A percentile compares a stretch with the other conserved stretches of the same genome.
Conservation (phyloP, 352 stramenopile species). For the Stramenopiles sp. region DNA sequence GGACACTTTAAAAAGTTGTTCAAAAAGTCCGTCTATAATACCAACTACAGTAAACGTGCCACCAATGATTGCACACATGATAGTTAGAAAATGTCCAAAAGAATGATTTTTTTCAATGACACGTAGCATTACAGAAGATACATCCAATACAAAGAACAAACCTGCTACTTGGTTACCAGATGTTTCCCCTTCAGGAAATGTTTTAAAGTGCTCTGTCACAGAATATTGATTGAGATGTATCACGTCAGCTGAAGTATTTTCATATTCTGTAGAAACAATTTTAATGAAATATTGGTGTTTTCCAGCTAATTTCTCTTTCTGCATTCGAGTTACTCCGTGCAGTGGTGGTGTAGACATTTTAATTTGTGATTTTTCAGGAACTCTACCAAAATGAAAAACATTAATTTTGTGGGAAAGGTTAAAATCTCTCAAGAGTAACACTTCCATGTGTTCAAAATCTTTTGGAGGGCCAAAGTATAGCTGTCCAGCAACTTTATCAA, state of each 20-base stretch:
- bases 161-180: constrained; percentile 21
- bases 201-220: constrained; percentile 66
- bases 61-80: constrained; percentile 50
- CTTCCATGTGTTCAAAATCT: constrained; percentile 18
- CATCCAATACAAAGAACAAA: constrained; percentile 83
- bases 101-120: constrained; percentile 49
- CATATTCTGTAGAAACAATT: constrained; percentile 53
- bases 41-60: constrained; percentile 39
- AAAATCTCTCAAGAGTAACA: constrained; percentile 27
- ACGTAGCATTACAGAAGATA: constrained; percentile 68
- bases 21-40: too few species aligned
- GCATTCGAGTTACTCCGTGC: not conserved
- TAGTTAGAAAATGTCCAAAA: constrained; percentile 49
- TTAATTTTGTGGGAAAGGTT: constrained; percentile 36
- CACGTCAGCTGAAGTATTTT: constrained; percentile 20
- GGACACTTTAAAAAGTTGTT: too few species aligned
- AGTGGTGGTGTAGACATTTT: constrained; percentile 6
- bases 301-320: not conserved
- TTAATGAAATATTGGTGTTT: constrained; percentile 23
- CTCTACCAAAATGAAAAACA: constrained; percentile 24
- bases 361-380: not conserved
- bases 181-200: not conserved
- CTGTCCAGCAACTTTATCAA: not conserved
- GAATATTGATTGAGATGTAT: constrained; percentile 75
- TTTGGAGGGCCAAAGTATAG: too few species aligned